A percentile compares a stretch with the other conserved stretches of the same genome.
Conservation (phyloP, 371 early-diverging fungal genomes). For the Capillidium rhysosporum region DNA sequence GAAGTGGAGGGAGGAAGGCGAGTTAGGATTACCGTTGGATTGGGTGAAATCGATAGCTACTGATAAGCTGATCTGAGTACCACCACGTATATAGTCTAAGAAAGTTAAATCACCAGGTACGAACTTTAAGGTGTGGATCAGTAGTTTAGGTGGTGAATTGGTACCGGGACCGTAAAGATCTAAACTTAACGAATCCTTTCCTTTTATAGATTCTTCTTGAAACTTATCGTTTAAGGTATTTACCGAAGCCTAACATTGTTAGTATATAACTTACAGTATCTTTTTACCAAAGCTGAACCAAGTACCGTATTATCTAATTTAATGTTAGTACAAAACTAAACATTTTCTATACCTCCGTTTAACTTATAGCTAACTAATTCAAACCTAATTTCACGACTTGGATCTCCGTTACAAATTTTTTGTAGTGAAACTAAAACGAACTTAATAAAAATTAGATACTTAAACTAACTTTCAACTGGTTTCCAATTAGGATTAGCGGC, state of each 20-base stretch:
- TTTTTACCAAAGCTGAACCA: slow-evolving; percentile 10
- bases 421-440: neutral
- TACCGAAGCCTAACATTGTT: no score
- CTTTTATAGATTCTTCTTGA: no score
- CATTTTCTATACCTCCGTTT: neutral
- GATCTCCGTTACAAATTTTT: neutral
- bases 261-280: neutral
- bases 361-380: neutral
- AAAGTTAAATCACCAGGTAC: slow-evolving; percentile 11
- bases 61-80: slow-evolving; percentile 17
- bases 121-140: neutral
- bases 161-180: neutral
- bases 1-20: slow-evolving; percentile 22
- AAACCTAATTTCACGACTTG: neutral
- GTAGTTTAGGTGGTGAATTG: neutral
- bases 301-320: slow-evolving; percentile 13
- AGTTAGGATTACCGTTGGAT: slow-evolving; percentile 22
- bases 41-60: slow-evolving; percentile 31
- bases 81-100: slow-evolving; percentile 25
- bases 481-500: neutral
- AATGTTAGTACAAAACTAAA: neutral
- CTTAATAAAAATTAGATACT: neutral
- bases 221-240: no score
- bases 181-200: neutral
- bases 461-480: neutral